Conservation (phyloP, 106 monocot genomes). For the Acorus gramineus region DNA sequence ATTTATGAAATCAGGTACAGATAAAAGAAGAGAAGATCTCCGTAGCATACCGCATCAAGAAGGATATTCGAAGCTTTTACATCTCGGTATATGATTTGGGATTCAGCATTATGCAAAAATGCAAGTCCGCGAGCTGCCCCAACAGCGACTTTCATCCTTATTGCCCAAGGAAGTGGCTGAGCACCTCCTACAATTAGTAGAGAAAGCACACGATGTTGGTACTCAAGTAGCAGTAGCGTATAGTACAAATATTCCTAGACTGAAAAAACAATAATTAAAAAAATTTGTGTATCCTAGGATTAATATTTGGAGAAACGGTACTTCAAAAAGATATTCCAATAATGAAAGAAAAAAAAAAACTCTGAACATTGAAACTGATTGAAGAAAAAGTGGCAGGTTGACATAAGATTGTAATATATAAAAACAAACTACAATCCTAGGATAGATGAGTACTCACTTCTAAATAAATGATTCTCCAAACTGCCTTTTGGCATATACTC, state of each 20-base stretch:
- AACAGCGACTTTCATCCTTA: slow-evolving; percentile 29
- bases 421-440: not conserved
- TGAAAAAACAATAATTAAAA: too few relatives aligned
- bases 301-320: too few relatives aligned
- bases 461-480: slow-evolving; percentile 37
- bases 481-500: slow-evolving; percentile 40
- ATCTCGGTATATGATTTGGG: slow-evolving; percentile 34
- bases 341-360: too few relatives aligned
- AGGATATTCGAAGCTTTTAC: slow-evolving; percentile 36
- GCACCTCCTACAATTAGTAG: slow-evolving; percentile 17
- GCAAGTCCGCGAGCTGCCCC: slow-evolving; percentile 26
- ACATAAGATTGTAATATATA: too few relatives aligned
- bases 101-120: slow-evolving; percentile 27
- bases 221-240: too few relatives aligned
- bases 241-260: too few relatives aligned
- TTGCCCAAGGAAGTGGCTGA: slow-evolving; percentile 32
- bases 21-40: not conserved
- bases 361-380: too few relatives aligned
- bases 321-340: too few relatives aligned
- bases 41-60: slow-evolving; percentile 34
- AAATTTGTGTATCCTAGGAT: too few relatives aligned
- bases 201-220: too few relatives aligned
- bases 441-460: slow-evolving; percentile 13
- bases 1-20: not conserved
- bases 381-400: too few relatives aligned